Percentiles rank a stretch among this genome's conserved stretches.
phyloP scores from a whole-genome alignment of 805 yeast genomes.

The Pichia phayaonensis region DNA sequence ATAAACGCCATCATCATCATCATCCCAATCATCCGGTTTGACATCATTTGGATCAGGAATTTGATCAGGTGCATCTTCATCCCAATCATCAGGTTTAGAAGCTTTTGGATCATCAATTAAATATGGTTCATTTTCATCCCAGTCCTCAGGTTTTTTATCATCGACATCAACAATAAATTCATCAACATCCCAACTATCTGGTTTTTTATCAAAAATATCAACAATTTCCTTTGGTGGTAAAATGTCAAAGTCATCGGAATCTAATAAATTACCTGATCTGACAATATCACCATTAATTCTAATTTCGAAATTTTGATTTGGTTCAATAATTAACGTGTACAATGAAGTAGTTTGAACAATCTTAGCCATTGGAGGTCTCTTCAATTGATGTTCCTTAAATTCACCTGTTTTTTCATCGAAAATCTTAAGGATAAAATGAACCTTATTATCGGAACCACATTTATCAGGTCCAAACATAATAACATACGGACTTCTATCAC shows the following conservation, averaged over 20 bases:
- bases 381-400: constrained; percentile 62
- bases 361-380: constrained; percentile 56
- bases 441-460: constrained; percentile 75
- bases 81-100: constrained; percentile 72
- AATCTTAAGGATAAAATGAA: constrained; percentile 67
- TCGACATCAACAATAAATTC: constrained; percentile 61
- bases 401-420: constrained; percentile 46
- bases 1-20: constrained; percentile 87
- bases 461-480: constrained; percentile 93
- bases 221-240: constrained; percentile 59
- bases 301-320: constrained; percentile 65
- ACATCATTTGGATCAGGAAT: constrained; percentile 62
- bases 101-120: constrained; percentile 62
- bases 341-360: constrained; percentile 50
- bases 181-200: constrained; percentile 77
- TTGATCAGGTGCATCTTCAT: constrained; percentile 48
- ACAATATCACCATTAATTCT: constrained; percentile 74
- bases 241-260: constrained; percentile 46
- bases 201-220: constrained; percentile 53
- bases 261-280: constrained; percentile 60
- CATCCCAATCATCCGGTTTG: constrained; percentile 80
- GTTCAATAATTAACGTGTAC: constrained; percentile 68
- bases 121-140: constrained; percentile 68
- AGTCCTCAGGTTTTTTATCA: constrained; percentile 67
- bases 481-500: constrained; percentile 64